Conservation (phyloP, 495 filamentous ascomycete genomes). For the Bacidia gigantensis region DNA sequence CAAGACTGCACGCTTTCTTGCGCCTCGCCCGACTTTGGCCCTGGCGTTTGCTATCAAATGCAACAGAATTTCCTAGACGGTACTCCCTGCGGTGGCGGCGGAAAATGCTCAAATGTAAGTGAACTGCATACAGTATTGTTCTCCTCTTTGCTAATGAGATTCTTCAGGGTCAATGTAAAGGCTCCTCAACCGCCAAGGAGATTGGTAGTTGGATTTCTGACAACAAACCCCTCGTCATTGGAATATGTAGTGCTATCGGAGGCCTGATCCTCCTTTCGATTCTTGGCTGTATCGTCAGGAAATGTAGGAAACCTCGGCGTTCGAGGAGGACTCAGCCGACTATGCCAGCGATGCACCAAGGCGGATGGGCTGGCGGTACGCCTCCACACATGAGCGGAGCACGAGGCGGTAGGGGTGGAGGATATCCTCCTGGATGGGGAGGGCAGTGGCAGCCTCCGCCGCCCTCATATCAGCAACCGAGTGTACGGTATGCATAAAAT, state of each 20-base stretch:
- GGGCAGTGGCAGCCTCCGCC: slow-evolving; percentile 12
- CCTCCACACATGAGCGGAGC: slow-evolving; percentile 10
- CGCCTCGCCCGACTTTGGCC: slow-evolving; percentile 51
- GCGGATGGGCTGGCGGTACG: slow-evolving; percentile 14
- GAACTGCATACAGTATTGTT: neutral
- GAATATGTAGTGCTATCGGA: slow-evolving; percentile 53
- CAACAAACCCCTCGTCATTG: slow-evolving; percentile 65
- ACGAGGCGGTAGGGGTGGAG: slow-evolving; percentile 5
- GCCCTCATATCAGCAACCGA: slow-evolving; percentile 16
- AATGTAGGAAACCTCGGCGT: slow-evolving; percentile 34
- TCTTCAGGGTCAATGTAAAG: slow-evolving; percentile 48
- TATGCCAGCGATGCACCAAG: slow-evolving; percentile 11
- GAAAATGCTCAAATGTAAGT: slow-evolving; percentile 53
- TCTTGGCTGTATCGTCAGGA: slow-evolving; percentile 42
- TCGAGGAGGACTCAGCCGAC: slow-evolving; percentile 11
- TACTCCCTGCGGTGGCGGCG: slow-evolving; percentile 72
- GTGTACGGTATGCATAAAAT: slow-evolving; percentile 23
- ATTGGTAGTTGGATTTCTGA: slow-evolving; percentile 52
- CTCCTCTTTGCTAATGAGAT: slow-evolving; percentile 1
- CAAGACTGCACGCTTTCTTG: slow-evolving; percentile 65
- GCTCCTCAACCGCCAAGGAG: slow-evolving; percentile 44
- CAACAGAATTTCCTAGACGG: slow-evolving; percentile 92
- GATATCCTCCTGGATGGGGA: neutral
- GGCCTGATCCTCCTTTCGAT: slow-evolving; percentile 50
- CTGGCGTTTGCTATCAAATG: slow-evolving; percentile 53